Evolutionary conservation across 169 alveolate genomes (phyloP).

Genomic region (Sarcocystis neurona): DNA sequence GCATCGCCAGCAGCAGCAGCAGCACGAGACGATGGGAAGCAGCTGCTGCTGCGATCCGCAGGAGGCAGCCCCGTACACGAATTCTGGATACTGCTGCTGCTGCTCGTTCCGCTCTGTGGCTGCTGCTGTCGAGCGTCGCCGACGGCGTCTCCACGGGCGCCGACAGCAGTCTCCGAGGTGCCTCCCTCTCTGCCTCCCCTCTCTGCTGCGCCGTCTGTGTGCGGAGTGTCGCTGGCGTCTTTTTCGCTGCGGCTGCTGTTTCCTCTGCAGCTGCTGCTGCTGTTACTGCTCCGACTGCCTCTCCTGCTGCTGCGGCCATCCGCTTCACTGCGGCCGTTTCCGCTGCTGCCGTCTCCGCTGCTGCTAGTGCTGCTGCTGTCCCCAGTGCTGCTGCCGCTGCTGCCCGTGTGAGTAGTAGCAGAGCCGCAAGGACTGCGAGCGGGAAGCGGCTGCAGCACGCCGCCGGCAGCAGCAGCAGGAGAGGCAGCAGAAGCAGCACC

Average conservation of each 20-base stretch:
- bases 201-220: slow-evolving; percentile 8
- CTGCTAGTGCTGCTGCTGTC: neutral
- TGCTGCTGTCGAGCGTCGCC: slow-evolving; percentile 37
- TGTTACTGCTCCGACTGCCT: neutral
- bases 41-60: slow-evolving; percentile 32
- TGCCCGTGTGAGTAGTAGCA: too few relatives aligned
- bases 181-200: neutral
- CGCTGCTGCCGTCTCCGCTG: neutral
- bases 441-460: too few relatives aligned
- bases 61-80: neutral
- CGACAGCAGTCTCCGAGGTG: neutral
- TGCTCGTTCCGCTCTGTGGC: neutral
- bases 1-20: neutral
- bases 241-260: slow-evolving; percentile 24
- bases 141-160: slow-evolving; percentile 23
- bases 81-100: too few relatives aligned
- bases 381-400: neutral
- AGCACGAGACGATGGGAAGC: neutral
- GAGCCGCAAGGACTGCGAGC: too few relatives aligned
- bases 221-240: slow-evolving; percentile 19
- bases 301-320: slow-evolving; percentile 8
- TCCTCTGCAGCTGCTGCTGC: neutral
- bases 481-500: neutral
- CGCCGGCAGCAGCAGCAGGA: too few relatives aligned
- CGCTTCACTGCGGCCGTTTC: neutral